Conservation (phyloP, 306 rosid species). For the Ormosia semicastrata region DNA sequence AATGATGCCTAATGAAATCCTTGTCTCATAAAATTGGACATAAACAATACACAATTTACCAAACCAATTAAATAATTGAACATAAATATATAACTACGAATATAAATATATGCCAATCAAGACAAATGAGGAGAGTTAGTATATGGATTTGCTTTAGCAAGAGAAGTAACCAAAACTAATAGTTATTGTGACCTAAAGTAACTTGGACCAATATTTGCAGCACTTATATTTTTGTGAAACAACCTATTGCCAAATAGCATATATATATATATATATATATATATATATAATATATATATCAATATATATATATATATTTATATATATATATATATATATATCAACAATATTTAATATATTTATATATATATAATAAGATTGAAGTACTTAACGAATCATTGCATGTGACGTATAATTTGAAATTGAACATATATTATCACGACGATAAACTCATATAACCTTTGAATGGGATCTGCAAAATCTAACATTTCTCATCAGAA, state of each 20-base stretch:
- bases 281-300: too few relatives aligned
- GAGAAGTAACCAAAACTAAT: too few relatives aligned
- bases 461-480: slow-evolving; percentile 8
- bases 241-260: too few relatives aligned
- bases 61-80: too few relatives aligned
- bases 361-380: background rate
- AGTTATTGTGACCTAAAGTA: background rate
- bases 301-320: background rate
- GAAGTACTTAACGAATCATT: slow-evolving; percentile 15
- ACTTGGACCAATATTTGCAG: background rate
- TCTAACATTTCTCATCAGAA: background rate
- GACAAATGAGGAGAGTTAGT: too few relatives aligned
- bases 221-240: too few relatives aligned
- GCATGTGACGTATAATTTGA: slow-evolving; percentile 4
- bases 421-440: background rate
- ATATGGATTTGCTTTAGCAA: too few relatives aligned
- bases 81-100: too few relatives aligned
- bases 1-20: background rate
- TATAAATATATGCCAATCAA: too few relatives aligned
- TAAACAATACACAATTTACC: too few relatives aligned
- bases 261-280: too few relatives aligned
- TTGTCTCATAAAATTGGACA: background rate
- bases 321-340: background rate
- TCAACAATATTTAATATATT: background rate
- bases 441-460: background rate